phyloP scores from a whole-genome alignment of 2,329 filamentous ascomycete species.

The Penicillium nordicum region DNA sequence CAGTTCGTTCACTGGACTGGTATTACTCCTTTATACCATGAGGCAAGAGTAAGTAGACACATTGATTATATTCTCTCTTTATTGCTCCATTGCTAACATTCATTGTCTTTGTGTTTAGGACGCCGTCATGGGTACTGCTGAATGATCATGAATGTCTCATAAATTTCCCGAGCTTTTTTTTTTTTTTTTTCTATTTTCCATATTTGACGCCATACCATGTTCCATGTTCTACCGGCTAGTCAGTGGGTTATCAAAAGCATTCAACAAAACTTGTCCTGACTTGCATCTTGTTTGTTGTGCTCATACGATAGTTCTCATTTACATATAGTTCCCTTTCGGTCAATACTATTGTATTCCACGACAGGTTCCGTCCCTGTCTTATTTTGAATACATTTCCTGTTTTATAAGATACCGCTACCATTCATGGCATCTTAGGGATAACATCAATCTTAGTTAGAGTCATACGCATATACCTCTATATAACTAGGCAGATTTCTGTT shows the following conservation, averaged over 20 bases:
- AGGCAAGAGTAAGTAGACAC: constrained; percentile 57
- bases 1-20: constrained; percentile 48
- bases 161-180: neutral
- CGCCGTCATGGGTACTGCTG: constrained; percentile 26
- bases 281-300: neutral
- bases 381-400: neutral
- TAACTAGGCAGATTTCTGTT: too few relatives aligned
- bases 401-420: too few relatives aligned
- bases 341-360: neutral
- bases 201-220: constrained; percentile 1
- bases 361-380: neutral
- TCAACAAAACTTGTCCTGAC: neutral
- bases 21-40: constrained; percentile 49
- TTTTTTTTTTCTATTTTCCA: neutral
- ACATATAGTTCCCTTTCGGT: neutral
- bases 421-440: neutral
- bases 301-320: neutral
- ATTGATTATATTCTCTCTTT: neutral
- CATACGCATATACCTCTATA: too few relatives aligned
- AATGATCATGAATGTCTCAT: constrained; percentile 8
- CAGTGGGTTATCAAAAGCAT: neutral
- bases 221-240: neutral
- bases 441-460: neutral
- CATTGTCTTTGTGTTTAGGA: constrained; percentile 14
- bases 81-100: neutral